These are phyloP conservation scores for Madurella mycetomatis DNA, from an alignment of 2,329 filamentous ascomycete species.

Conservation along the genomic window DNA sequence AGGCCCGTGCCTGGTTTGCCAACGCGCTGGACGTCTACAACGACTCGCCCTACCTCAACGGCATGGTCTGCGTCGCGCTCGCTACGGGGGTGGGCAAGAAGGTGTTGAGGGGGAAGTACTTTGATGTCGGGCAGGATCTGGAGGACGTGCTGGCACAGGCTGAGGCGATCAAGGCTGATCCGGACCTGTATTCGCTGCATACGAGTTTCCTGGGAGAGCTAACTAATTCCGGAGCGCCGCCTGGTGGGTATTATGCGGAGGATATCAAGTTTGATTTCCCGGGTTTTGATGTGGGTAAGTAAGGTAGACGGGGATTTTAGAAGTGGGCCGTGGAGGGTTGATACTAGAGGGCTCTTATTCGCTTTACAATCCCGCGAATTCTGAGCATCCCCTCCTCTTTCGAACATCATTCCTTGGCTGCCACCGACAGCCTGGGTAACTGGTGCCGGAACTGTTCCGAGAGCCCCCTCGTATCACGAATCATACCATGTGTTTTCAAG, in stretches of 20 bases:
- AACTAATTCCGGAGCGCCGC: constrained; percentile 18
- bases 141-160: constrained; percentile 28
- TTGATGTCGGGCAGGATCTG: constrained; percentile 31
- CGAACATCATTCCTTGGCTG: too few species aligned
- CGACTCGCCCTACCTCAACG: constrained; percentile 32
- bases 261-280: constrained; percentile 22
- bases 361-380: too few species aligned
- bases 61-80: constrained; percentile 31
- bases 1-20: constrained; percentile 16
- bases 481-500: too few species aligned
- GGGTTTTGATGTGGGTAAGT: constrained; percentile 13
- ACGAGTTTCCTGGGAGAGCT: constrained; percentile 27
- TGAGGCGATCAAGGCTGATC: constrained; percentile 21
- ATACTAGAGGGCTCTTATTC: too few species aligned
- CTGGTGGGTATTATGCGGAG: constrained; percentile 16
- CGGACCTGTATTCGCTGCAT: constrained; percentile 26
- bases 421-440: constrained; percentile 6
- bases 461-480: too few species aligned
- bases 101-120: constrained; percentile 27
- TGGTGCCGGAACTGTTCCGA: background rate
- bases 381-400: too few species aligned
- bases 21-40: constrained; percentile 28
- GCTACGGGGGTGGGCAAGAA: constrained; percentile 28
- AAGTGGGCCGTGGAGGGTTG: too few species aligned
- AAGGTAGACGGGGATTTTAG: background rate